Evolutionary conservation across 768 basidiomycete species (phyloP).

Genomic region (Auriscalpium orientale): DNA sequence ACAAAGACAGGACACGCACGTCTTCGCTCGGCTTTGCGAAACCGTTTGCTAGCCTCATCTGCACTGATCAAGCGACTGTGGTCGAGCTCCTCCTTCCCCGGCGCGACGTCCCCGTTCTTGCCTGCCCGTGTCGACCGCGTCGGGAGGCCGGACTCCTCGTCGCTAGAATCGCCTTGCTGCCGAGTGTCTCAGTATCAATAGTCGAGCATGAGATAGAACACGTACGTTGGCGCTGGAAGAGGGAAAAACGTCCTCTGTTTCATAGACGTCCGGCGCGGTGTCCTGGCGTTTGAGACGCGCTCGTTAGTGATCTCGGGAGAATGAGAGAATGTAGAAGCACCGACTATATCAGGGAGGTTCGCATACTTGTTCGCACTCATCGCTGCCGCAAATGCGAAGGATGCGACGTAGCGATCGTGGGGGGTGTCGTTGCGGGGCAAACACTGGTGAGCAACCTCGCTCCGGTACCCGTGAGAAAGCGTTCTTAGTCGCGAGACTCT

Average conservation of each 20-base stretch:
- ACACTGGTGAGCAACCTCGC: no score
- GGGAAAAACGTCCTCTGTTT: conserved; percentile 75
- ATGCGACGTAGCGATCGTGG: no score
- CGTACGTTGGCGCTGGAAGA: conserved; percentile 44
- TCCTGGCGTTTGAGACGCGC: conserved; percentile 44
- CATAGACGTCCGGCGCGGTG: conserved; percentile 86
- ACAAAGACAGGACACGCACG: conserved; percentile 20
- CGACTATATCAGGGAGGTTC: conserved; percentile 84
- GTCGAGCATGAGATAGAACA: conserved; percentile 2
- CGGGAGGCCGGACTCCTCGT: conserved; percentile 49
- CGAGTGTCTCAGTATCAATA: not conserved
- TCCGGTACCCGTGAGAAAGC: no score
- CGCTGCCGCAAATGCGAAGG: not conserved
- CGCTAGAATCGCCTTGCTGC: conserved; percentile 58
- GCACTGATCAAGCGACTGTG: conserved; percentile 51
- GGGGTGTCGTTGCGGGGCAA: no score
- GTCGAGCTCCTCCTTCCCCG: conserved; percentile 59
- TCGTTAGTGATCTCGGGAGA: not conserved
- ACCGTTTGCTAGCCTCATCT: conserved; percentile 63
- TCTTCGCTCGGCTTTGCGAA: conserved; percentile 64
- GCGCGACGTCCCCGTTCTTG: conserved; percentile 29
- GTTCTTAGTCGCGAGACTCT: no score
- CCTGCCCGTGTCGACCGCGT: conserved; percentile 32
- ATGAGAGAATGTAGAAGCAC: conserved; percentile 22
- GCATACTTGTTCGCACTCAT: conserved; percentile 62